Evolutionary conservation across 2,329 filamentous ascomycete genomes (phyloP).

Genomic region (Neonectria ditissima): DNA sequence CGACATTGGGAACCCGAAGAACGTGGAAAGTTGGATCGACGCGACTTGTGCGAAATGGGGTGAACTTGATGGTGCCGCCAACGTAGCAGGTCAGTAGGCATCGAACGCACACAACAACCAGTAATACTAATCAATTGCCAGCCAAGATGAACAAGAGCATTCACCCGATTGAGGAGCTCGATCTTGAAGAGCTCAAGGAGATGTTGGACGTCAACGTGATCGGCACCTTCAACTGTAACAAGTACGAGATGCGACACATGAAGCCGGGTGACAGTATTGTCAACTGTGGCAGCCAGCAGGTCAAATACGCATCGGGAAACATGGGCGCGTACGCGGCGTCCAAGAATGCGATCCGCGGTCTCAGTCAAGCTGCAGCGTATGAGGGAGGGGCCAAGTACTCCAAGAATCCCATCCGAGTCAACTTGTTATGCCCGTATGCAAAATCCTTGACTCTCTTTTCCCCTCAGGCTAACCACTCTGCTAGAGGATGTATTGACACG

Average conservation of each 20-base stretch:
- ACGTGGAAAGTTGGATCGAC: constrained; percentile 51
- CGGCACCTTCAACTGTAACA: constrained; percentile 44
- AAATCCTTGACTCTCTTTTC: accelerated
- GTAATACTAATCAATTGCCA: not conserved
- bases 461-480: constrained; percentile 6
- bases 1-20: constrained; percentile 48
- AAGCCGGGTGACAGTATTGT: constrained; percentile 59
- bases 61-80: constrained; percentile 51
- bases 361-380: constrained; percentile 45
- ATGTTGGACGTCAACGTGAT: constrained; percentile 43
- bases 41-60: constrained; percentile 49
- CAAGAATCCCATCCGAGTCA: constrained; percentile 42
- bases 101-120: no score
- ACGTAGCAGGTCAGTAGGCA: constrained; percentile 49
- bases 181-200: constrained; percentile 38
- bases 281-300: constrained; percentile 60
- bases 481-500: constrained; percentile 45
- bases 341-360: constrained; percentile 47
- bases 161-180: constrained; percentile 40
- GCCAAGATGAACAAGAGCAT: constrained; percentile 45
- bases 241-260: constrained; percentile 52
- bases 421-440: constrained; percentile 39
- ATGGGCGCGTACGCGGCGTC: constrained; percentile 50
- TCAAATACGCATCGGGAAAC: constrained; percentile 52
- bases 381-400: constrained; percentile 44